These are phyloP conservation scores for Lasiodiplodia sp. DNA, from an alignment of 2,329 filamentous ascomycete genomes.

Conservation along the genomic window DNA sequence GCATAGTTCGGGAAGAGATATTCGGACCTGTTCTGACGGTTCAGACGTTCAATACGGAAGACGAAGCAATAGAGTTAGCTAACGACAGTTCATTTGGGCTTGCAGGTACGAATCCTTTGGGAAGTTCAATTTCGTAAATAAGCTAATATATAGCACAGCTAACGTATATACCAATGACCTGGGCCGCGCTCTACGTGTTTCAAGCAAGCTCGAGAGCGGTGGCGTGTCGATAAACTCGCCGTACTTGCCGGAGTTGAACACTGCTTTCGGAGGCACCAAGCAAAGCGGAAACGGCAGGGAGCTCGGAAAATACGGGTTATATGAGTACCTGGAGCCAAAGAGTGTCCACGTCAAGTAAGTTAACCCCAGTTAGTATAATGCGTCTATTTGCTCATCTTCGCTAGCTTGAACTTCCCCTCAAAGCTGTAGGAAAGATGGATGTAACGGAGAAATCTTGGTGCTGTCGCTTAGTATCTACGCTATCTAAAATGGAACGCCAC, in stretches of 20 bases:
- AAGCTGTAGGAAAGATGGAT: background rate
- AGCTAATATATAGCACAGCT: conserved; percentile 61
- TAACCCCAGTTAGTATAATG: background rate
- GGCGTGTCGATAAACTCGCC: conserved; percentile 31
- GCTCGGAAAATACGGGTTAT: conserved; percentile 43
- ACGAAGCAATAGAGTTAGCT: conserved; percentile 74
- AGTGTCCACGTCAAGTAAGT: conserved; percentile 30
- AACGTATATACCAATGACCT: conserved; percentile 83
- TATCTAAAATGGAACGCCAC: too few species aligned
- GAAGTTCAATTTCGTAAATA: background rate
- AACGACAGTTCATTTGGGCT: conserved; percentile 77
- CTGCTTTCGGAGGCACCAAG: conserved; percentile 64
- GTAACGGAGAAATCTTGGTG: too few species aligned
- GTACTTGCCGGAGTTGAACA: conserved; percentile 68
- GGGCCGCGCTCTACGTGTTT: conserved; percentile 49
- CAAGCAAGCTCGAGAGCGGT: conserved; percentile 32
- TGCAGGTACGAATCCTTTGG: conserved; percentile 44
- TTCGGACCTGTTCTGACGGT: conserved; percentile 89
- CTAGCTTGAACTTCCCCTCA: background rate
- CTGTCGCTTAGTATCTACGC: too few species aligned
- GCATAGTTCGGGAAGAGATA: conserved; percentile 81
- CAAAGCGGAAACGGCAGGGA: conserved; percentile 58
- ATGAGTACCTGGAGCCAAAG: conserved; percentile 32
- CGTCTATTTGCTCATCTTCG: background rate
- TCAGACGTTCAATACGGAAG: conserved; percentile 73